phyloP scores from a whole-genome alignment of 2,329 filamentous ascomycete genomes.

The Penicillium rolfsii region DNA sequence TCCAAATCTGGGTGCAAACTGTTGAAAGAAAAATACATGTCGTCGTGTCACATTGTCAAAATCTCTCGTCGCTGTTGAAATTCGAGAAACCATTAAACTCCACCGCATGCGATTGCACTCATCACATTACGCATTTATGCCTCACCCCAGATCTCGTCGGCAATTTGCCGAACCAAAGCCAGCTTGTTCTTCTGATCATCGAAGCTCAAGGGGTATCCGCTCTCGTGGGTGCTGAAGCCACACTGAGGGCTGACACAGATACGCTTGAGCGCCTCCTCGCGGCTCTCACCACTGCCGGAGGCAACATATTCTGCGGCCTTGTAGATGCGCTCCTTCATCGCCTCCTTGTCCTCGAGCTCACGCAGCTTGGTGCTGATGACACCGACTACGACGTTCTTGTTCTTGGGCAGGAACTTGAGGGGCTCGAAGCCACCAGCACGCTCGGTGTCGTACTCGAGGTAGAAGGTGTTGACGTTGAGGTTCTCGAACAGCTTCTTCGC shows the following conservation, averaged over 20 bases:
- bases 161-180: conserved; percentile 69
- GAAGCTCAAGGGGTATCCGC: conserved; percentile 68
- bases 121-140: conserved; percentile 12
- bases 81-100: conserved; percentile 13
- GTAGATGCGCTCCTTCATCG: conserved; percentile 62
- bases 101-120: neutral
- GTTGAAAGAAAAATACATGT: conserved; percentile 17
- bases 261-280: conserved; percentile 69
- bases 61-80: conserved; percentile 24
- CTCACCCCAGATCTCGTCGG: conserved; percentile 68
- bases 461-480: conserved; percentile 68
- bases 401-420: conserved; percentile 61
- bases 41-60: conserved; percentile 14
- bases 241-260: conserved; percentile 72
- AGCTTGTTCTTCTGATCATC: conserved; percentile 76
- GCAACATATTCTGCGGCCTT: conserved; percentile 70
- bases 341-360: conserved; percentile 64
- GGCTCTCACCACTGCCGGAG: conserved; percentile 64
- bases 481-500: conserved; percentile 67
- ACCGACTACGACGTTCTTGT: conserved; percentile 67
- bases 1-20: conserved; percentile 1
- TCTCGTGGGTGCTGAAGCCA: conserved; percentile 74
- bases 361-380: conserved; percentile 66
- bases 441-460: conserved; percentile 70
- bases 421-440: conserved; percentile 69